Percentiles rank a stretch among this genome's conserved stretches.
Evolutionary conservation across 2,329 filamentous ascomycete species (phyloP).

Genomic region (Myriosclerotinia curreyana): DNA sequence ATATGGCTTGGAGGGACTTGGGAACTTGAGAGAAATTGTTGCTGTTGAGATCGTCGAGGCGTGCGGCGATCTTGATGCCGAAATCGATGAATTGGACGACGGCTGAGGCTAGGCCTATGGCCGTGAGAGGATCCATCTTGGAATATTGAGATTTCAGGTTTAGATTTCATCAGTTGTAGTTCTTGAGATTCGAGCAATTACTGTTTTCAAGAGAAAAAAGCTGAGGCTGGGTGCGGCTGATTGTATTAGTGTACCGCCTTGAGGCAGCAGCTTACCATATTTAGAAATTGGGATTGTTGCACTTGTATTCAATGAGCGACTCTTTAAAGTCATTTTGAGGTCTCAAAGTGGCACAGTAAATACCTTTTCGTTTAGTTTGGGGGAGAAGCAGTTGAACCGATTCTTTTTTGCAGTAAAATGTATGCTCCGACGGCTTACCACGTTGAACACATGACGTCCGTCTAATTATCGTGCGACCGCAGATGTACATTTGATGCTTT

Average conservation of each 20-base stretch:
- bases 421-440: too few relatives aligned
- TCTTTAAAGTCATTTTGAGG: too few relatives aligned
- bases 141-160: too few relatives aligned
- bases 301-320: too few relatives aligned
- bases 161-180: too few relatives aligned
- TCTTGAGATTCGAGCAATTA: not conserved
- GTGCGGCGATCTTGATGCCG: not conserved
- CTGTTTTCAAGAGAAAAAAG: not conserved
- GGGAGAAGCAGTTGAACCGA: too few relatives aligned
- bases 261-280: not conserved
- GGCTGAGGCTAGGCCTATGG: conserved; percentile 25
- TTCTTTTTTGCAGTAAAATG: too few relatives aligned
- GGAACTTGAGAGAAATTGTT: conserved; percentile 22
- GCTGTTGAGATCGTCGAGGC: conserved; percentile 23
- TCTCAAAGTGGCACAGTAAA: too few relatives aligned
- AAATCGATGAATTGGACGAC: conserved; percentile 18
- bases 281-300: not conserved
- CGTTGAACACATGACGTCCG: too few relatives aligned
- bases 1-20: conserved; percentile 25
- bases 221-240: not conserved
- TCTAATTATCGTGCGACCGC: too few relatives aligned
- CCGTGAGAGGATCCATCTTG: conserved; percentile 28
- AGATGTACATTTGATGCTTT: not conserved
- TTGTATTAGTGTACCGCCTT: too few relatives aligned
- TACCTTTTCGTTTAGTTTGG: too few relatives aligned